A percentile compares a stretch with the other conserved stretches of the same genome.
These are phyloP conservation scores for Exsudoporus frostii DNA, from an alignment of 768 basidiomycete genomes.

Conservation along the genomic window DNA sequence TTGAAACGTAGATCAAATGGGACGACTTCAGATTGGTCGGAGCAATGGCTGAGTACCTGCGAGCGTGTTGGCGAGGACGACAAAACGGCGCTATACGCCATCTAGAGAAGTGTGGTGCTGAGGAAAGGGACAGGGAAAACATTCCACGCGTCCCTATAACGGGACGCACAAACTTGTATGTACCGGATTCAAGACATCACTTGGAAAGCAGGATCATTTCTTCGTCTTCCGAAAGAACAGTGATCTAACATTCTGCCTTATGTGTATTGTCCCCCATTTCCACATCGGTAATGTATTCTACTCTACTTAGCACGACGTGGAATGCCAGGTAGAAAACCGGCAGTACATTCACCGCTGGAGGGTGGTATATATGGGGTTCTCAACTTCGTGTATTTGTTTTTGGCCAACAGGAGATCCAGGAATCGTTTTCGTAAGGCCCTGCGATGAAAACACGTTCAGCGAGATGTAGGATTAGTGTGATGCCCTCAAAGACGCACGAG, in stretches of 20 bases:
- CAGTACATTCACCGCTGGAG: constrained; percentile 68
- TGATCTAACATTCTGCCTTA: not conserved
- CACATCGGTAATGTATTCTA: constrained; percentile 10
- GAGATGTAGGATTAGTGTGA: not conserved
- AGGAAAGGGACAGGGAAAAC: constrained; percentile 22
- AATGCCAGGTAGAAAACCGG: not conserved
- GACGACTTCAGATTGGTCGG: constrained; percentile 30
- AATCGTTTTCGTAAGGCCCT: constrained; percentile 91
- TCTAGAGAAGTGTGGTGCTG: not conserved
- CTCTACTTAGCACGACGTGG: constrained; percentile 17
- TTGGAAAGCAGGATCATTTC: not conserved
- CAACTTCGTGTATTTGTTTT: constrained; percentile 84
- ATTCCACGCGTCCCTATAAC: constrained; percentile 15
- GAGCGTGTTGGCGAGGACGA: not conserved
- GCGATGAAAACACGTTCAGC: not conserved
- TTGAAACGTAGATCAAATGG: constrained; percentile 68
- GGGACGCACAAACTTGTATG: not conserved
- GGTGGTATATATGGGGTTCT: constrained; percentile 76
- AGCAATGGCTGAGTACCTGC: constrained; percentile 13
- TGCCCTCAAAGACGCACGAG: constrained; percentile 54
- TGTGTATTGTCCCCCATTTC: not conserved
- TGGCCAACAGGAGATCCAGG: constrained; percentile 83
- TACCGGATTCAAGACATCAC: not conserved
- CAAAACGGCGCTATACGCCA: not conserved
- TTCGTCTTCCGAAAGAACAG: not conserved